Percentiles rank a stretch among this genome's conserved stretches.
Conservation (phyloP, 2,329 filamentous ascomycete species). For the Stylonectria norvegica region DNA sequence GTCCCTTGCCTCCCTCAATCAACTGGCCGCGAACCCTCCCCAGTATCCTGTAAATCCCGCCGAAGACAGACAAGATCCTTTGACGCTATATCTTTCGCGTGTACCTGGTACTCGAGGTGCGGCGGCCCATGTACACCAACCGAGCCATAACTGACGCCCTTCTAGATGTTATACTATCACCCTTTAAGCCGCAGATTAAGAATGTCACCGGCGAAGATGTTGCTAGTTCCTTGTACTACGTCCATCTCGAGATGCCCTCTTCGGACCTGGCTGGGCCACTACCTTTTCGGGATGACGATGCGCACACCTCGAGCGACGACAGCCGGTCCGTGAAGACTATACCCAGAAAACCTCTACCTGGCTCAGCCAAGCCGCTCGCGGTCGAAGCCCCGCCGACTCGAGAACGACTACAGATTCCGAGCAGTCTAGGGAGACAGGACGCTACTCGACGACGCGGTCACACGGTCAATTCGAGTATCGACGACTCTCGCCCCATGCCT, state of each 20-base stretch:
- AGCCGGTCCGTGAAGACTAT: constrained; percentile 44
- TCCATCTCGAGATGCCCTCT: constrained; percentile 64
- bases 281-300: constrained; percentile 27
- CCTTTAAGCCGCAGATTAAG: constrained; percentile 82
- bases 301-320: constrained; percentile 44
- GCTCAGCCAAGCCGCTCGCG: constrained; percentile 26
- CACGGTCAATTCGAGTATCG: constrained; percentile 20
- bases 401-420: constrained; percentile 18
- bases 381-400: constrained; percentile 20
- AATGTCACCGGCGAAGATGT: constrained; percentile 88
- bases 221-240: constrained; percentile 82
- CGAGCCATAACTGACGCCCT: constrained; percentile 4
- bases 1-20: constrained; percentile 76
- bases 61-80: constrained; percentile 62
- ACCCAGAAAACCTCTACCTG: constrained; percentile 50
- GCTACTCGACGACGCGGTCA: constrained; percentile 14
- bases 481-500: constrained; percentile 8
- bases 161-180: constrained; percentile 85
- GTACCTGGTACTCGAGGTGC: constrained; percentile 87
- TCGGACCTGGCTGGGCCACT: constrained; percentile 44
- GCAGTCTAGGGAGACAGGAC: constrained; percentile 11
- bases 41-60: constrained; percentile 77
- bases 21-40: constrained; percentile 81
- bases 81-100: constrained; percentile 86
- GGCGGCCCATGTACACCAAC: constrained; percentile 21